Conservation (phyloP, 2,329 filamentous ascomycete genomes). For the Aspergillus sergii region DNA sequence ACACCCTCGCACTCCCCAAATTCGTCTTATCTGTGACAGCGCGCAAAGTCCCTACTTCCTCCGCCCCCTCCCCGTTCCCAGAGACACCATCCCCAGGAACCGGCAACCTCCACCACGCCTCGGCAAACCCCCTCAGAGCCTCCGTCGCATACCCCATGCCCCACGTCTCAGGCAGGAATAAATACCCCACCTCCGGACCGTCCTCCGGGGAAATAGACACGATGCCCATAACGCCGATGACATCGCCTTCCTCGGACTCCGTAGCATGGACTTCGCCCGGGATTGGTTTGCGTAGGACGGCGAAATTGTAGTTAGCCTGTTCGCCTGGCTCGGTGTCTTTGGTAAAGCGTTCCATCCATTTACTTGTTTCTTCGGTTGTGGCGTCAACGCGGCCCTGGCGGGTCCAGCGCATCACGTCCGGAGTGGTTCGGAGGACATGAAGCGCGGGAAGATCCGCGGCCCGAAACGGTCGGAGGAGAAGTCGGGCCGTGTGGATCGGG, state of each 20-base stretch:
- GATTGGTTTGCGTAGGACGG: neutral
- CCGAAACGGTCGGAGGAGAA: neutral
- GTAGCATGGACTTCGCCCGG: neutral
- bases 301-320: neutral
- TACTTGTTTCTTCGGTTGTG: neutral
- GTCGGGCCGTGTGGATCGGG: neutral
- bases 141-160: slow-evolving; percentile 32
- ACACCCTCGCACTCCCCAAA: slow-evolving; percentile 18
- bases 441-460: neutral
- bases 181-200: slow-evolving; percentile 30
- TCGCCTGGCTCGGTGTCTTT: neutral
- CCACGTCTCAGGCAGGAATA: slow-evolving; percentile 27
- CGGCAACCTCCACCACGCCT: slow-evolving; percentile 29
- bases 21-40: slow-evolving; percentile 25
- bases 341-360: neutral
- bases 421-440: neutral
- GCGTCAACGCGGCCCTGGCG: neutral
- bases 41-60: slow-evolving; percentile 20
- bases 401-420: neutral
- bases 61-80: neutral
- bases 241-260: neutral
- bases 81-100: neutral
- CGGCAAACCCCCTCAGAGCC: slow-evolving; percentile 24
- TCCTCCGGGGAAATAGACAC: neutral
- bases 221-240: neutral